phyloP scores from a whole-genome alignment of 2,329 filamentous ascomycete species.

The Fusarium tjaetaba region DNA sequence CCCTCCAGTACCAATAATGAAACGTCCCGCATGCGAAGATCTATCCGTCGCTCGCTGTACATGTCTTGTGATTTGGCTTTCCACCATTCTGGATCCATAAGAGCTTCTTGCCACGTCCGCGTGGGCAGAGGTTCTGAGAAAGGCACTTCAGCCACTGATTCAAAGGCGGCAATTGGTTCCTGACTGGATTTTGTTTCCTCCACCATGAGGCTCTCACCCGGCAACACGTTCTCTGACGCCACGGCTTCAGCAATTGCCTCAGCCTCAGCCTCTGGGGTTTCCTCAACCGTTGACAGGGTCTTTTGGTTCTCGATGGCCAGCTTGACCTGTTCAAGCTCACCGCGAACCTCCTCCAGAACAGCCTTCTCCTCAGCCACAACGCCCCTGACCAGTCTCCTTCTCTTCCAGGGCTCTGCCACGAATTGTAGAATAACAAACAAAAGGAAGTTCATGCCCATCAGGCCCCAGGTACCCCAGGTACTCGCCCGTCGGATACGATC shows the following conservation, averaged over 20 bases:
- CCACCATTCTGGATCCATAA: constrained; percentile 58
- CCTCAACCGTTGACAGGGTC: constrained; percentile 24
- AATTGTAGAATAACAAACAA: constrained; percentile 88
- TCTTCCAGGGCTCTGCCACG: constrained; percentile 91
- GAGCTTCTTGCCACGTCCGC: constrained; percentile 55
- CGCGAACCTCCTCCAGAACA: constrained; percentile 59
- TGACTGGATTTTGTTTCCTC: constrained; percentile 1
- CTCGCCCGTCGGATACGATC: constrained; percentile 96
- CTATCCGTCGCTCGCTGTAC: constrained; percentile 71
- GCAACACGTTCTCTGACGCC: constrained; percentile 9
- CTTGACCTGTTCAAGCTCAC: constrained; percentile 52
- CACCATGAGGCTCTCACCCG: background rate
- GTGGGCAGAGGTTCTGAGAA: background rate
- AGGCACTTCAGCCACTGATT: constrained; percentile 12
- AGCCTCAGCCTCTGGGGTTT: constrained; percentile 2
- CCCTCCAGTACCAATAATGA: constrained; percentile 76
- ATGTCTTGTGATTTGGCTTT: constrained; percentile 64
- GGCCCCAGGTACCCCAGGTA: constrained; percentile 97
- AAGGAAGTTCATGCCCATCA: constrained; percentile 96
- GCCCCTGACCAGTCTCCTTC: constrained; percentile 80
- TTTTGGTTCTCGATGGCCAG: constrained; percentile 43
- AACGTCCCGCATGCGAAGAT: constrained; percentile 74
- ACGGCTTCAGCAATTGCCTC: constrained; percentile 1
- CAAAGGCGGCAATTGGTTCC: background rate
- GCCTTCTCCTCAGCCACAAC: constrained; percentile 82